phyloP scores from a whole-genome alignment of 116 monocot species.

The Trichopus zeylanicus region DNA sequence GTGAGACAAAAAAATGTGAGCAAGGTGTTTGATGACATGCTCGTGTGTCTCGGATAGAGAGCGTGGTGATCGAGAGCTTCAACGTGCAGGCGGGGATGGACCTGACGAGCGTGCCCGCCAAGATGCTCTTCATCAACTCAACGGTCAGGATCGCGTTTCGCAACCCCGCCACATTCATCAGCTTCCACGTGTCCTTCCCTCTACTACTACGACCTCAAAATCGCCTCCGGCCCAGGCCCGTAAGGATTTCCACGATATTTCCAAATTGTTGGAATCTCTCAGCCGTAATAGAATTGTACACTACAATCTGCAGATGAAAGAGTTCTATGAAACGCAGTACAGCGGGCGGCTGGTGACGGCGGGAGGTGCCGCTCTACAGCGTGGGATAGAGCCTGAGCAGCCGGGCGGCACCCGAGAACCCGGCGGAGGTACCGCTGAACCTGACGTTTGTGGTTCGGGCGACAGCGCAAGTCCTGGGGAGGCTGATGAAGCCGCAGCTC shows the following conservation, averaged over 20 bases:
- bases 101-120: conserved; percentile 59
- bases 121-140: conserved; percentile 68
- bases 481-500: conserved; percentile 62
- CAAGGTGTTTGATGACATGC: too few species aligned
- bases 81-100: conserved; percentile 73
- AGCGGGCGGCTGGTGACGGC: conserved; percentile 38
- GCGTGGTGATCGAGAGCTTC: conserved; percentile 63
- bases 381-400: conserved; percentile 49
- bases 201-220: conserved; percentile 47
- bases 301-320: too few species aligned
- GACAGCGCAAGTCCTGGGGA: conserved; percentile 55
- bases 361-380: conserved; percentile 64
- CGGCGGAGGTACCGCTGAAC: conserved; percentile 48
- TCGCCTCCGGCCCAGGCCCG: conserved; percentile 67
- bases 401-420: conserved; percentile 16
- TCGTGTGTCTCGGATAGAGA: conserved; percentile 16
- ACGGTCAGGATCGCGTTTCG: conserved; percentile 61
- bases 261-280: too few species aligned
- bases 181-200: conserved; percentile 70
- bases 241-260: conserved; percentile 8
- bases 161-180: conserved; percentile 81
- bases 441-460: conserved; percentile 52
- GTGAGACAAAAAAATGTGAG: too few species aligned
- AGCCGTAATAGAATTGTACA: not conserved
- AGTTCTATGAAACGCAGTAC: conserved; percentile 64